phyloP scores from a whole-genome alignment of 371 early-diverging fungal genomes.

The Dinochytrium kinnereticum region DNA sequence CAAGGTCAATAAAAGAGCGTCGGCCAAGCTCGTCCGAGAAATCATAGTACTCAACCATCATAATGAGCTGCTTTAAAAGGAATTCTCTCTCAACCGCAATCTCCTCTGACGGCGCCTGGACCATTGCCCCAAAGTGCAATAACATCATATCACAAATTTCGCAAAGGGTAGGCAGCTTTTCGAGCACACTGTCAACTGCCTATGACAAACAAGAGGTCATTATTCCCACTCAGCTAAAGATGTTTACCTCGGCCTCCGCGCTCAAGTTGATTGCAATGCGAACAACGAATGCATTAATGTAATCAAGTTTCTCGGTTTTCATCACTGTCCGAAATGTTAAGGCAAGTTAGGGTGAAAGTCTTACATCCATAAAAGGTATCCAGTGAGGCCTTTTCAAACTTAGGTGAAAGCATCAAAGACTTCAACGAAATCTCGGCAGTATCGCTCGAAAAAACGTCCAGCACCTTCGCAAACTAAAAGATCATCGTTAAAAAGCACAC shows the following conservation, averaged over 20 bases:
- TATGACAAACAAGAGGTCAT: not conserved
- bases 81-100: not conserved
- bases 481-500: not conserved
- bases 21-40: conserved; percentile 14
- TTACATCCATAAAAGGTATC: not conserved
- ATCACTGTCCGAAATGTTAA: not conserved
- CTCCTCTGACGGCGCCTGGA: conserved; percentile 4
- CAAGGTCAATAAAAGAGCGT: not conserved
- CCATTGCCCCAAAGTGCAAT: not conserved
- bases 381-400: not conserved
- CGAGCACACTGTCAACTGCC: not conserved
- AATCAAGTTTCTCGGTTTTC: not conserved
- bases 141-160: not conserved
- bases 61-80: not conserved
- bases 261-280: not conserved
- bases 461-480: conserved; percentile 4
- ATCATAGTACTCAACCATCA: not conserved
- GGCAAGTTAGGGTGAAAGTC: not conserved
- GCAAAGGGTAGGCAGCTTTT: conserved; percentile 1
- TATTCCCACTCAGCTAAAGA: no score
- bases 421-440: not conserved
- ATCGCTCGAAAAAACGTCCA: not conserved
- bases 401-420: not conserved
- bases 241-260: not conserved
- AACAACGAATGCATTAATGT: not conserved